Evolutionary conservation across 345 rosid species (phyloP).

Genomic region (Moricandia moricandioides): DNA sequence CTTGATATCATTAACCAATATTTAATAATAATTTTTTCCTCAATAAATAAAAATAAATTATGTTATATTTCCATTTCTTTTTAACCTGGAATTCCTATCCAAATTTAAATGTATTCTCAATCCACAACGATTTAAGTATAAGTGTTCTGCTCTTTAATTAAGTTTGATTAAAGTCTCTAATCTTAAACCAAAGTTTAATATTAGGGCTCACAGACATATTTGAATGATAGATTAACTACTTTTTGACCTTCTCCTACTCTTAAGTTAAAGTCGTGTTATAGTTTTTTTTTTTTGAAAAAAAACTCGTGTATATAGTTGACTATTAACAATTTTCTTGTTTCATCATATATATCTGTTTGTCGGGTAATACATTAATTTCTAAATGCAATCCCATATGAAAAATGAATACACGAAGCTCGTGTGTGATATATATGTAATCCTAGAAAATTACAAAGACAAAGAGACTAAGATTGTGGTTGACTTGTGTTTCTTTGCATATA

Average conservation of each 20-base stretch:
- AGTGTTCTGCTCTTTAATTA: neutral
- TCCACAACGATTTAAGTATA: neutral
- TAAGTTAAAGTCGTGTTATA: neutral
- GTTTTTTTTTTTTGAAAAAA: too few species aligned
- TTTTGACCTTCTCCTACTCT: neutral
- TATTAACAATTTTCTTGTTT: neutral
- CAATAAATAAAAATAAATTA: too few species aligned
- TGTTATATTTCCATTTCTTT: neutral
- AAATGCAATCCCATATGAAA: slow-evolving; percentile 32
- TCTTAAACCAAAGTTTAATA: neutral
- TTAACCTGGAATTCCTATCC: neutral
- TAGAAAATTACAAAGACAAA: slow-evolving; percentile 35
- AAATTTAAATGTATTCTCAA: neutral
- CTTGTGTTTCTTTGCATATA: slow-evolving; percentile 34
- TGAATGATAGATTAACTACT: neutral
- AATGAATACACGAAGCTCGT: slow-evolving; percentile 16
- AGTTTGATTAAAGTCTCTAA: neutral
- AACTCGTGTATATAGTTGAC: slow-evolving; percentile 33
- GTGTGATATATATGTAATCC: neutral
- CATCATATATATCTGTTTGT: slow-evolving; percentile 20
- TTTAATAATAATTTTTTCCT: neutral
- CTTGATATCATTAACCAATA: neutral
- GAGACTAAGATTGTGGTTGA: slow-evolving; percentile 33
- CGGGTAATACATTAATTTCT: slow-evolving; percentile 28
- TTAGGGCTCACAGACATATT: neutral